These are phyloP conservation scores for Trifolium pratense DNA, from an alignment of 306 rosid genomes.

Conservation along the genomic window DNA sequence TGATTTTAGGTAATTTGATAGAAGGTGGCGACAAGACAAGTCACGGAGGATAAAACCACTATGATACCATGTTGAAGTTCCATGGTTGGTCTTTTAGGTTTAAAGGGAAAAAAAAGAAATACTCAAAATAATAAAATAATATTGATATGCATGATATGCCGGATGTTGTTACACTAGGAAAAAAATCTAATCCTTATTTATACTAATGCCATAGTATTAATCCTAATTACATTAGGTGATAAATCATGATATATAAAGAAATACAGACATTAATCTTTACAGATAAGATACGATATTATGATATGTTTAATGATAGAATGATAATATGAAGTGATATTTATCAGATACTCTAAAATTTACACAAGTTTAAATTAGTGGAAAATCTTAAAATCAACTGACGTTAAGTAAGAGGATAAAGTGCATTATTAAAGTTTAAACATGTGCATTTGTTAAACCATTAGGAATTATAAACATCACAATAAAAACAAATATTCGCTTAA, in stretches of 20 bases:
- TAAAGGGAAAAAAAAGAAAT: background rate
- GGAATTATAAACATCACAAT: background rate
- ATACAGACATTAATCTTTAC: background rate
- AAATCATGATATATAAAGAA: background rate
- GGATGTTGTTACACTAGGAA: background rate
- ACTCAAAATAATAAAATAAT: background rate
- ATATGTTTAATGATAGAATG: background rate
- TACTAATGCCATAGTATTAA: background rate
- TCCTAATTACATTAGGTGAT: background rate
- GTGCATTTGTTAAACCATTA: background rate
- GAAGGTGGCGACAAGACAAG: background rate
- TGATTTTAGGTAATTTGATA: conserved; percentile 1
- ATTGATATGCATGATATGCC: background rate
- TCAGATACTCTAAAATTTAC: background rate
- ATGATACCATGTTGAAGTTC: background rate
- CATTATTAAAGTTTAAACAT: conserved; percentile 2
- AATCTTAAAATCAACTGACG: background rate
- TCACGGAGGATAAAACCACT: background rate
- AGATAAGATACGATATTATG: background rate
- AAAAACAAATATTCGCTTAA: background rate
- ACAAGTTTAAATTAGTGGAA: conserved; percentile 2
- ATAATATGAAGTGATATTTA: background rate
- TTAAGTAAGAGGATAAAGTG: background rate
- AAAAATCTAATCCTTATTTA: conserved; percentile 3
- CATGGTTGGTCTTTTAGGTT: background rate